phyloP scores from a whole-genome alignment of 305 asterid genomes.

The Fraxinus angustifolia region DNA sequence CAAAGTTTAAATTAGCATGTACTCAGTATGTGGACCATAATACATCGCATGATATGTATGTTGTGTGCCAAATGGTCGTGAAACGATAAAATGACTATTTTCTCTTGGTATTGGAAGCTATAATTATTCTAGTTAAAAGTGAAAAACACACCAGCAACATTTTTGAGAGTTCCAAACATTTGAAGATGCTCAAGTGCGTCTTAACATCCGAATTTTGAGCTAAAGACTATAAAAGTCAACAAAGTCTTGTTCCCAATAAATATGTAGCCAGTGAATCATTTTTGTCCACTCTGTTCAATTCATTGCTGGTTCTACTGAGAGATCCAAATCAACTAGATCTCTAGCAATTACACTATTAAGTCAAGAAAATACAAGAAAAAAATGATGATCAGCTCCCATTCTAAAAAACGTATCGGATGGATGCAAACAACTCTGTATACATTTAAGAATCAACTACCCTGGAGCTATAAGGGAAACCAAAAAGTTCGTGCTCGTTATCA shows the following conservation, averaged over 20 bases:
- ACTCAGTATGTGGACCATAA: constrained; percentile 10
- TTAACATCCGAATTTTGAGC: neutral
- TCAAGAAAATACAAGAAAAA: neutral
- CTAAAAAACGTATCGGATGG: neutral
- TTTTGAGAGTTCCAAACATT: neutral
- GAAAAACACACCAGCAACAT: neutral
- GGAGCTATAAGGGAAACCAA: neutral
- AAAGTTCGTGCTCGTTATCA: neutral
- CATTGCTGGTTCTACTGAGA: neutral
- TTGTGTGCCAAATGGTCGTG: neutral
- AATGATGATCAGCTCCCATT: neutral
- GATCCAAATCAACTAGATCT: neutral
- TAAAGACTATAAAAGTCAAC: neutral
- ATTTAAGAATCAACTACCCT: neutral
- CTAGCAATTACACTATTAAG: neutral
- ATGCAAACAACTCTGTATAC: neutral
- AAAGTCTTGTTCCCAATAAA: neutral
- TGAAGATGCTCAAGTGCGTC: neutral
- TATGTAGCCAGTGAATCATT: neutral
- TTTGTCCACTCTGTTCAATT: neutral
- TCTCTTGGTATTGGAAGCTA: neutral
- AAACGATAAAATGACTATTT: neutral
- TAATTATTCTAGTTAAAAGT: neutral
- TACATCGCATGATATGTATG: neutral
- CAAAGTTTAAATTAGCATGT: constrained; percentile 18